phyloP scores from a whole-genome alignment of 73 alveolate genomes.

The Breviolum minutum region DNA sequence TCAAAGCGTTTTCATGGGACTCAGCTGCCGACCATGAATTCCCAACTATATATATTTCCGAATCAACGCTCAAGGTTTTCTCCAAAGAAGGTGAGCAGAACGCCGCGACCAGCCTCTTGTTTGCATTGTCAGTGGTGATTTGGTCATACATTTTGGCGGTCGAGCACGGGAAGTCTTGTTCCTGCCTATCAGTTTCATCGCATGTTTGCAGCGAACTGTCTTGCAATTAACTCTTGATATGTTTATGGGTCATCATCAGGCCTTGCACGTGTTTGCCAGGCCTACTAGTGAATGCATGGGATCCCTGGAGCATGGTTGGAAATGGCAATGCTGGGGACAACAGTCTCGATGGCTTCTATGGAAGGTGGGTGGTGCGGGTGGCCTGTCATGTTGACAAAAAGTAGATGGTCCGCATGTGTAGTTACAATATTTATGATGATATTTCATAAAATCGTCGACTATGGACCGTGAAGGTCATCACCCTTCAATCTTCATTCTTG shows the following conservation, averaged over 20 bases:
- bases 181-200: too few species aligned
- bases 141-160: too few species aligned
- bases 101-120: background rate
- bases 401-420: background rate
- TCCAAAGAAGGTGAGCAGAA: background rate
- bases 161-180: too few species aligned
- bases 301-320: slow-evolving; percentile 86
- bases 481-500: background rate
- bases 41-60: background rate
- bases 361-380: background rate
- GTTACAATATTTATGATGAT: background rate
- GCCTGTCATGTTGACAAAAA: background rate
- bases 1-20: too few species aligned
- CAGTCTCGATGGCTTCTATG: slow-evolving; percentile 72
- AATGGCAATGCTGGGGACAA: slow-evolving; percentile 84
- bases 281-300: slow-evolving; percentile 78
- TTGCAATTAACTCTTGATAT: too few species aligned
- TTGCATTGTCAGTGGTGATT: too few species aligned
- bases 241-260: background rate
- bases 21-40: background rate
- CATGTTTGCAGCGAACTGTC: background rate
- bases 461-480: background rate
- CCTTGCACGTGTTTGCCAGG: background rate
- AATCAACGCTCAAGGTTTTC: background rate
- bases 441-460: background rate